Percentiles rank a stretch among this genome's conserved stretches.
These are phyloP conservation scores for Fusarium tricinctum DNA, from an alignment of 2,329 filamentous ascomycete genomes.

Conservation along the genomic window DNA sequence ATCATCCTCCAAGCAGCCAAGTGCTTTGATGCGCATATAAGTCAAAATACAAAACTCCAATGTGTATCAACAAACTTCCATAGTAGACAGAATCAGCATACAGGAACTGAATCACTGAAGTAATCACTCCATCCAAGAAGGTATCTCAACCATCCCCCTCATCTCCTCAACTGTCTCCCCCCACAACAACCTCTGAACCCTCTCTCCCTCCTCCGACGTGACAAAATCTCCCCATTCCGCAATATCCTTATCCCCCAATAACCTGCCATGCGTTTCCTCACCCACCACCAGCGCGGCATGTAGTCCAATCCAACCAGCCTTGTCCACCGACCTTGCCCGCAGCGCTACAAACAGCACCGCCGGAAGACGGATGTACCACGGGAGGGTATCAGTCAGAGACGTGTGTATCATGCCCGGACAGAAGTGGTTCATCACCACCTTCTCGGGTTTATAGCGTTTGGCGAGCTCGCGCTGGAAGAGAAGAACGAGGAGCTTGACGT, in stretches of 20 bases:
- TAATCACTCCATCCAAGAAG: slow-evolving; percentile 3
- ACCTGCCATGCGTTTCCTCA: neutral
- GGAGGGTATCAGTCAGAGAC: slow-evolving; percentile 23
- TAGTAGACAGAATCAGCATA: no score
- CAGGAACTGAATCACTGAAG: no score
- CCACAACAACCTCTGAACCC: slow-evolving; percentile 10
- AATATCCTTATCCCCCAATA: slow-evolving; percentile 14
- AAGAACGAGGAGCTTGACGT: slow-evolving; percentile 22
- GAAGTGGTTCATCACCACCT: slow-evolving; percentile 2
- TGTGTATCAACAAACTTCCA: no score
- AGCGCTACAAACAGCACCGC: slow-evolving; percentile 6
- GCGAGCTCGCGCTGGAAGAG: slow-evolving; percentile 41
- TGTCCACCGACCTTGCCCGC: slow-evolving; percentile 21
- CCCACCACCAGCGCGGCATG: slow-evolving; percentile 38
- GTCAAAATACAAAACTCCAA: no score
- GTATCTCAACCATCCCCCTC: neutral
- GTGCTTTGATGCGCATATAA: no score
- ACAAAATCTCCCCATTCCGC: slow-evolving; percentile 3
- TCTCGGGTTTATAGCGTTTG: neutral
- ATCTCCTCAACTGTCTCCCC: slow-evolving; percentile 12
- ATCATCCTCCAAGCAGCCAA: no score
- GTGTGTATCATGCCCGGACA: slow-evolving; percentile 25
- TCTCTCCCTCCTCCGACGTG: neutral
- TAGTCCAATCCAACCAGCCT: slow-evolving; percentile 34
- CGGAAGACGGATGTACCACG: slow-evolving; percentile 26